Conservation (phyloP, 2,329 filamentous ascomycete species). For the Calonectria ilicicola region DNA sequence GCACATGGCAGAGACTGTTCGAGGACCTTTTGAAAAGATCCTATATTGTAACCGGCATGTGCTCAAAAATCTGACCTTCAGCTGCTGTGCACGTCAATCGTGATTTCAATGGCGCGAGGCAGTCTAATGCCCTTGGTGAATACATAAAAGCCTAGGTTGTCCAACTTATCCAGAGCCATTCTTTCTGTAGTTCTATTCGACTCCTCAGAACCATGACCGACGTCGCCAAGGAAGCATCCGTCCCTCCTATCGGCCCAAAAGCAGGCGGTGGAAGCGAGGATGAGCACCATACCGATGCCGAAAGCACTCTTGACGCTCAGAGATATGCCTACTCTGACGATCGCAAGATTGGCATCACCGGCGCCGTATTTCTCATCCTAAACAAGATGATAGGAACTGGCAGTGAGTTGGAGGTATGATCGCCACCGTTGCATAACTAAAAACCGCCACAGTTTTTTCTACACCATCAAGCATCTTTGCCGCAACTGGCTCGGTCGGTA, state of each 20-base stretch:
- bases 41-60: not conserved
- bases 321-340: conserved; percentile 53
- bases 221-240: conserved; percentile 9
- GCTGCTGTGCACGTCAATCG: conserved; percentile 3
- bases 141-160: not conserved
- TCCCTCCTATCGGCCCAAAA: not conserved
- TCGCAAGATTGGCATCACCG: conserved; percentile 64
- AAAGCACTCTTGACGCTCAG: conserved; percentile 53
- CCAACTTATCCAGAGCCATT: not conserved
- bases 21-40: not conserved
- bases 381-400: conserved; percentile 72
- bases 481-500: conserved; percentile 63
- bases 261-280: conserved; percentile 32
- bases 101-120: conserved; percentile 12
- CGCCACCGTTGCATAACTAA: not conserved
- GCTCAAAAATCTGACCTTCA: not conserved
- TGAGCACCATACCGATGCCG: conserved; percentile 30
- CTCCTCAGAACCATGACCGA: conserved; percentile 28
- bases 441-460: conserved; percentile 58
- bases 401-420: conserved; percentile 51
- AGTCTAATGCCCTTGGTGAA: too few relatives aligned
- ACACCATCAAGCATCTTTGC: conserved; percentile 65
- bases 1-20: not conserved
- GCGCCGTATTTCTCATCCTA: conserved; percentile 65
- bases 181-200: not conserved